Conservation (phyloP, 768 basidiomycete genomes). For the Strobilomyces echinocephalus region DNA sequence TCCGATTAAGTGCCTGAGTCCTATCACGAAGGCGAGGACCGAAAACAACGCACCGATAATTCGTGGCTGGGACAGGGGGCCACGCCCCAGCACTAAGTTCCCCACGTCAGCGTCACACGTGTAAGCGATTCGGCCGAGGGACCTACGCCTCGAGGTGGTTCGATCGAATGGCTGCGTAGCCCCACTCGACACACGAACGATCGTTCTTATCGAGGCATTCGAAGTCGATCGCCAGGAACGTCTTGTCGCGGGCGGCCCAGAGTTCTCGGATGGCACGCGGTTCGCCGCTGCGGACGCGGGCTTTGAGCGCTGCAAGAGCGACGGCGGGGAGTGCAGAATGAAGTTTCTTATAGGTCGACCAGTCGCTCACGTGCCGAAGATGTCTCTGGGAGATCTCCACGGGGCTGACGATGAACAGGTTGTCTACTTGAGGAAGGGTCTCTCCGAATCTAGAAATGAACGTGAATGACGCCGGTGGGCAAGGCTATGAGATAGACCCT, state of each 20-base stretch:
- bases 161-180: constrained; percentile 75
- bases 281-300: constrained; percentile 62
- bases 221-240: constrained; percentile 71
- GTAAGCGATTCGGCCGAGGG: neutral
- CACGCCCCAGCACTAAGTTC: constrained; percentile 59
- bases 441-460: constrained; percentile 55
- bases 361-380: constrained; percentile 66
- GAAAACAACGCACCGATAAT: constrained; percentile 57
- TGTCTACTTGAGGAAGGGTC: constrained; percentile 65
- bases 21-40: neutral
- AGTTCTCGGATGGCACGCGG: constrained; percentile 58
- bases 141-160: constrained; percentile 66
- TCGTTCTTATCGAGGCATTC: constrained; percentile 72
- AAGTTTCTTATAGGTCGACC: constrained; percentile 62
- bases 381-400: constrained; percentile 68
- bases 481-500: neutral
- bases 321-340: constrained; percentile 68
- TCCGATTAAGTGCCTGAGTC: too few species aligned
- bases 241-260: constrained; percentile 68
- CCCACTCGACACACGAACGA: constrained; percentile 70
- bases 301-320: constrained; percentile 57
- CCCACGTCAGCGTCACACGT: neutral
- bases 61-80: constrained; percentile 71
- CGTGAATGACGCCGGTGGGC: too few species aligned
- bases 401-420: constrained; percentile 62